Conservation (phyloP, 208 protist genomes). For the Acanthamoeba culbertsoni region DNA sequence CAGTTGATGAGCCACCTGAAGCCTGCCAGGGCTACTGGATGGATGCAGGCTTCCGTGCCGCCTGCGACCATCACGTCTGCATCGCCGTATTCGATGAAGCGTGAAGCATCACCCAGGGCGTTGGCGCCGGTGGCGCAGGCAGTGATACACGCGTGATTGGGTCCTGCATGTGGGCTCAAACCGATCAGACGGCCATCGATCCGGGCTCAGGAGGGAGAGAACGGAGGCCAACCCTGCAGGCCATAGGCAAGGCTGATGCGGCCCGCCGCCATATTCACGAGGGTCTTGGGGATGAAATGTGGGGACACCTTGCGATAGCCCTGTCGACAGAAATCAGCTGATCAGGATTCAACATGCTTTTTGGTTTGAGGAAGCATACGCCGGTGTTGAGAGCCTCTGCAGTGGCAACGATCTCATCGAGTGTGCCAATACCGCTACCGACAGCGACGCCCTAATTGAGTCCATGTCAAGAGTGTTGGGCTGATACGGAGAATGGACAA, state of each 20-base stretch:
- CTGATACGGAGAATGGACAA: not conserved
- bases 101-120: conserved; percentile 93
- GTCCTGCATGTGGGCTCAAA: conserved; percentile 78
- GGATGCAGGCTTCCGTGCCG: conserved; percentile 93
- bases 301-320: conserved; percentile 75
- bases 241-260: conserved; percentile 76
- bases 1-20: conserved; percentile 86
- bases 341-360: conserved; percentile 89
- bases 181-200: not conserved
- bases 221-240: not conserved
- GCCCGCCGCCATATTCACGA: conserved; percentile 96
- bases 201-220: not conserved
- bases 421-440: conserved; percentile 10
- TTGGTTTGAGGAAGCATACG: not conserved
- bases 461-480: not conserved
- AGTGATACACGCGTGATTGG: conserved; percentile 90
- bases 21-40: conserved; percentile 90
- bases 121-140: conserved; percentile 97
- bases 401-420: conserved; percentile 22
- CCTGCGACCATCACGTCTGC: conserved; percentile 88
- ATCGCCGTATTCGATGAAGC: conserved; percentile 86
- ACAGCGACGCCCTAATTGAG: not conserved
- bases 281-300: conserved; percentile 95
- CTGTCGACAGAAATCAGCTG: conserved; percentile 76
- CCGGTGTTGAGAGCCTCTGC: not conserved